Base-by-base conservation (phyloP, 352 stramenopile genomes). In the Globisporangium paroecandrum region DNA sequence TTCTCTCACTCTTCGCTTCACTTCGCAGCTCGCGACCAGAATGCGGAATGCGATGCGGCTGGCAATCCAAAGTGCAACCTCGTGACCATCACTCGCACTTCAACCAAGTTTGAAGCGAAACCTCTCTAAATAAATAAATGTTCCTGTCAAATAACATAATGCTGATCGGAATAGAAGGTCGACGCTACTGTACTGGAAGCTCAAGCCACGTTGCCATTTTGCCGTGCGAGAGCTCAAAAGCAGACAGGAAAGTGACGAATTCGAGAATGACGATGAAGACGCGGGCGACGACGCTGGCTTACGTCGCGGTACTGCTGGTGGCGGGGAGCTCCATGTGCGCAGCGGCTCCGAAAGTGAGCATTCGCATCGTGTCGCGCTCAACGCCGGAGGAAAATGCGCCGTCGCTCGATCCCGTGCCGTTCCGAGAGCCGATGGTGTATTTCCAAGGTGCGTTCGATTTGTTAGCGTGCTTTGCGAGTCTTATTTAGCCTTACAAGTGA, bases 341-440 rank as follows among this genome's bases (percentile, higher is more conserved):
- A 0, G 85, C 73, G 20, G 75, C 75, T 1, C 81, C 77, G 24
- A 89, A 78, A 58, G 75, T 90, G n/a, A 69, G 78, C n/a, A 93
- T 93, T 58, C 76, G 74, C 7, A 68, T 93, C 29, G 76, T 90
- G 20, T 55, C 74, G 56, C 81, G 83, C 0, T 72, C 78, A 18
- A 64, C 62, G 0, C 53, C 64, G 2, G 63, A 62, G 8, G 66
- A 58, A 4, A 68, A 70, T 62, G 22, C 59, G 32, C 55, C 71
- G 46, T 46, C 47, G 15, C 29, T 62, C 20, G 68, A 66, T 6
- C 83, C 79, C 0, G 64, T 90, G 27, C 85, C 82, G 24, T 80
- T 77, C 57, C 82, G 85, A 62, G 69, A 69, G 53, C 82, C 85
- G 47, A 54, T 85, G 56, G 75, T 68, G 27, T 70, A 60, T 64